A percentile compares a stretch with the other conserved stretches of the same genome.
phyloP scores from a whole-genome alignment of 768 basidiomycete species.

The Rhizopogon rudus region DNA sequence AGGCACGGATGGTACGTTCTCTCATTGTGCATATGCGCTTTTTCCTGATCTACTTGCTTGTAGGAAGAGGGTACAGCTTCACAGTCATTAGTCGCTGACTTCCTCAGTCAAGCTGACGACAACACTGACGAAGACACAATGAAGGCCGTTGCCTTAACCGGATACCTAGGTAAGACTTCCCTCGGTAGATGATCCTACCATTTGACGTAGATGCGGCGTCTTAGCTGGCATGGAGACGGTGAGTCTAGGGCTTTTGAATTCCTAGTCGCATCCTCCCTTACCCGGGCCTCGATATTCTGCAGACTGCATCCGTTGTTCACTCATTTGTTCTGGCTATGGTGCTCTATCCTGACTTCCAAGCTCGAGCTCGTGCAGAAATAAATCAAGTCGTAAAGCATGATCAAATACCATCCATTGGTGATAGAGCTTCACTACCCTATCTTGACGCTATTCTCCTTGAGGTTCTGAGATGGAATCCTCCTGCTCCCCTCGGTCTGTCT shows the following conservation, averaged over 20 bases:
- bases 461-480: conserved; percentile 19
- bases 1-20: not conserved
- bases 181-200: not conserved
- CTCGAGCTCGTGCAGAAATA: conserved; percentile 26
- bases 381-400: conserved; percentile 12
- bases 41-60: not conserved
- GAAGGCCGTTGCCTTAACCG: not conserved
- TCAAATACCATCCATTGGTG: conserved; percentile 9
- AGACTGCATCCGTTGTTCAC: conserved; percentile 17
- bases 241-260: not conserved
- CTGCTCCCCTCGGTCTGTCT: conserved; percentile 17
- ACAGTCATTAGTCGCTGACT: not conserved
- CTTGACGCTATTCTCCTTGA: conserved; percentile 18
- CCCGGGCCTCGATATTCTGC: not conserved
- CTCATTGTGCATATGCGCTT: not conserved
- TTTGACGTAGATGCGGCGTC: not conserved
- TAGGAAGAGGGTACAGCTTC: not conserved
- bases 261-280: not conserved
- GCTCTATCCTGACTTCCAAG: conserved; percentile 20
- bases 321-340: conserved; percentile 24
- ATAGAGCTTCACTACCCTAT: conserved; percentile 18
- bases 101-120: not conserved
- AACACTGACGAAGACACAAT: not conserved
- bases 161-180: not conserved
- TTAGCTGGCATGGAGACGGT: not conserved